These are phyloP conservation scores for Vanderwaltozyma polyspora DNA, from an alignment of 805 yeast genomes.

Conservation along the genomic window DNA sequence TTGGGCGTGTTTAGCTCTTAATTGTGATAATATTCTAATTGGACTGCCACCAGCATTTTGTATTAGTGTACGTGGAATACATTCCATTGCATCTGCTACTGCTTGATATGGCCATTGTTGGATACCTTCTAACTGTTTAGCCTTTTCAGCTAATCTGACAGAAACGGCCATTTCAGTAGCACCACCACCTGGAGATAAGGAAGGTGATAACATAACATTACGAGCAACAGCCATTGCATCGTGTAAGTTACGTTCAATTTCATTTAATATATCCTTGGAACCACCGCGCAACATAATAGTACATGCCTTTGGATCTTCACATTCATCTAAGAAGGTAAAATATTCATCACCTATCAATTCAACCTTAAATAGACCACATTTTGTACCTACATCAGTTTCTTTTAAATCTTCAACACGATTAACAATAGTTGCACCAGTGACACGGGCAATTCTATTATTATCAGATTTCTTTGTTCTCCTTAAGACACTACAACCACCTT, in stretches of 20 bases:
- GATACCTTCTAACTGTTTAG: conserved; percentile 85
- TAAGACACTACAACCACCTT: conserved; percentile 85
- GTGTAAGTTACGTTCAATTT: conserved; percentile 91
- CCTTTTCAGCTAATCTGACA: conserved; percentile 78
- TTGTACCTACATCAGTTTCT: conserved; percentile 79
- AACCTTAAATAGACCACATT: conserved; percentile 84
- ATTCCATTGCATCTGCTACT: conserved; percentile 97
- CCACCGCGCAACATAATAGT: conserved; percentile 91
- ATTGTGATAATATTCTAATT: conserved; percentile 74
- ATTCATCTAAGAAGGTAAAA: conserved; percentile 72
- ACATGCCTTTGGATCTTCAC: conserved; percentile 84
- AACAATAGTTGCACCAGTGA: conserved; percentile 95
- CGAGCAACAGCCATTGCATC: conserved; percentile 98
- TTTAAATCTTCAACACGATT: conserved; percentile 90
- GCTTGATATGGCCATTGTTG: conserved; percentile 99
- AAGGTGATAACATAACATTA: conserved; percentile 89
- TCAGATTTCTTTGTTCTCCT: conserved; percentile 94
- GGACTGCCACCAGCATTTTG: conserved; percentile 98
- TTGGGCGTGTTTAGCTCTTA: conserved; percentile 93
- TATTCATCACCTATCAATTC: conserved; percentile 97
- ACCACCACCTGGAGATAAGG: conserved; percentile 96
- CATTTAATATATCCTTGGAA: conserved; percentile 90
- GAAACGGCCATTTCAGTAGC: conserved; percentile 98
- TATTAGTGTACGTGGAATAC: conserved; percentile 91
- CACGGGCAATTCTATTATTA: conserved; percentile 91